phyloP scores from a whole-genome alignment of 192 early-diverging fungal genomes.

The Mortierella alpina region DNA sequence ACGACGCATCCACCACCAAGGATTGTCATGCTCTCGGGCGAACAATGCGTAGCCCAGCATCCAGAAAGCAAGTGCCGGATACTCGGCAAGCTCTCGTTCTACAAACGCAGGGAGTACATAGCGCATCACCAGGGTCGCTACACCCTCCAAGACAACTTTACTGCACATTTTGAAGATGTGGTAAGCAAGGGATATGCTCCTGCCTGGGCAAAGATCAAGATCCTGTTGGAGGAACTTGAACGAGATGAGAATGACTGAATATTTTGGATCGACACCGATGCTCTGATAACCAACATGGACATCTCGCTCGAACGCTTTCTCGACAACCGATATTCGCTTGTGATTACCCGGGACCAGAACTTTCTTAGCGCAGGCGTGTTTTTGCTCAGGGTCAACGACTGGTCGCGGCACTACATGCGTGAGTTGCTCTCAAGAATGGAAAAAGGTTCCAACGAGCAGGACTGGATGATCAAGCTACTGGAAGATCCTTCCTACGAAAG shows the following conservation, averaged over 20 bases:
- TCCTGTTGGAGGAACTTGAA: constrained; percentile 27
- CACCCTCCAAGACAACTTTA: constrained; percentile 28
- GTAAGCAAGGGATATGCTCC: constrained; percentile 3
- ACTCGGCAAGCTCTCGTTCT: too few relatives aligned
- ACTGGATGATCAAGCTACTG: too few relatives aligned
- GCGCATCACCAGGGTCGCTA: constrained; percentile 30
- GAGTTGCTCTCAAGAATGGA: too few relatives aligned
- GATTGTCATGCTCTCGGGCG: too few relatives aligned
- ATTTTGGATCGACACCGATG: constrained; percentile 69
- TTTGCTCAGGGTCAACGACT: constrained; percentile 60
- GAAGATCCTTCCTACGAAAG: too few relatives aligned
- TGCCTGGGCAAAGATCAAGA: constrained; percentile 24
- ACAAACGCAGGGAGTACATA: too few relatives aligned
- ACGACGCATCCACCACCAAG: too few relatives aligned
- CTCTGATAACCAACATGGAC: constrained; percentile 61
- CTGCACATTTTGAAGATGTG: constrained; percentile 16
- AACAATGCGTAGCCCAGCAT: too few relatives aligned
- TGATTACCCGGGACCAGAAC: constrained; percentile 24
- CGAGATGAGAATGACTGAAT: constrained; percentile 56
- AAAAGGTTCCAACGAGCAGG: too few relatives aligned
- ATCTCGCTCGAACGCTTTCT: constrained; percentile 53
- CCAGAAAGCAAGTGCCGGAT: too few relatives aligned
- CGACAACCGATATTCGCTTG: constrained; percentile 38
- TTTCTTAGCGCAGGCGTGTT: constrained; percentile 66
- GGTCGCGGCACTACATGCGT: too few relatives aligned